phyloP scores from a whole-genome alignment of 176 grass and related monocot genomes.

The Olyra latifolia region DNA sequence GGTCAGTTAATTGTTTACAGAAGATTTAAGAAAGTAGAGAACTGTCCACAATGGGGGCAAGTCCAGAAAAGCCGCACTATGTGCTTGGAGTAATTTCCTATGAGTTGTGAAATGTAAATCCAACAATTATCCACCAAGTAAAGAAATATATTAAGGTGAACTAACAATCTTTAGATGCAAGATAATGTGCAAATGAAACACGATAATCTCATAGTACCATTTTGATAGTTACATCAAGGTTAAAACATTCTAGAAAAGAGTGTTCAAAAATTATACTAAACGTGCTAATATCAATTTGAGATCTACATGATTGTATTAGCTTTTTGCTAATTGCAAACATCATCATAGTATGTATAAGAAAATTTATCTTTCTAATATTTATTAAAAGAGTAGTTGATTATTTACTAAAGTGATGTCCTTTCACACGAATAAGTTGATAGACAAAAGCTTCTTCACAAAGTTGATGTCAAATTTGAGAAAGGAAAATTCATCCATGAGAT shows the following conservation, averaged over 20 bases:
- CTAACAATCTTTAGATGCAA: not conserved
- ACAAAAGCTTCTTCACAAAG: conserved; percentile 45
- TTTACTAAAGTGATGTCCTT: not conserved
- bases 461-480: conserved; percentile 42
- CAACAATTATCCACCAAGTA: not conserved
- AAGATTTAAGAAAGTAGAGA: conserved; percentile 36
- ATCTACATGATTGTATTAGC: not conserved
- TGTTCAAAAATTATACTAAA: not conserved
- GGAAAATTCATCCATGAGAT: conserved; percentile 44
- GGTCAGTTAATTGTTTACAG: conserved; percentile 5
- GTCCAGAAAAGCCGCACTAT: conserved; percentile 31
- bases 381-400: not conserved
- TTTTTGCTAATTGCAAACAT: not conserved
- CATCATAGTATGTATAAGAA: not conserved
- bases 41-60: conserved; percentile 35
- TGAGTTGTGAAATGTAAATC: conserved; percentile 19
- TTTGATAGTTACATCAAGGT: not conserved
- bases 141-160: not conserved
- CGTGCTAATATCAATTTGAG: not conserved
- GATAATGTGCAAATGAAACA: not conserved
- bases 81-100: conserved; percentile 43
- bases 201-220: not conserved
- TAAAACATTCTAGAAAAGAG: not conserved
- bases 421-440: conserved; percentile 35
- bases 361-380: not conserved